Evolutionary conservation across 352 stramenopile genomes (phyloP).

Genomic region (Globisporangium middletonii): DNA sequence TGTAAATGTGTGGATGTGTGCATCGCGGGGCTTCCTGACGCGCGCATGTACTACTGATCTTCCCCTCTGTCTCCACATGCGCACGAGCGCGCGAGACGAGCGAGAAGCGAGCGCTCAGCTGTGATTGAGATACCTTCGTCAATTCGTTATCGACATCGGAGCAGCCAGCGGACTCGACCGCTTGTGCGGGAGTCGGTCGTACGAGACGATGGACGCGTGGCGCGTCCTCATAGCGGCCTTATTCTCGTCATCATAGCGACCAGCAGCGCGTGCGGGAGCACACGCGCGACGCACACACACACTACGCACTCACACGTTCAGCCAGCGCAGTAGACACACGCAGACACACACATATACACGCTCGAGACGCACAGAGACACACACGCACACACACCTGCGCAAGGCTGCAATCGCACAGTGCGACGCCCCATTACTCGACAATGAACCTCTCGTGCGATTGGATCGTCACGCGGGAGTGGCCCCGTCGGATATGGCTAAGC

Average conservation of each 20-base stretch:
- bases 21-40: no score
- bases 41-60: no score
- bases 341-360: no score
- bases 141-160: constrained; percentile 12
- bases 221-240: constrained; percentile 28
- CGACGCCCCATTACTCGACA: no score
- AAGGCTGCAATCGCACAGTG: no score
- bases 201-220: not conserved
- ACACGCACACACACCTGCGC: no score
- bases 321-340: no score
- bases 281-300: not conserved
- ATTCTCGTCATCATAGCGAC: constrained; percentile 22
- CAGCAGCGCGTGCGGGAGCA: not conserved
- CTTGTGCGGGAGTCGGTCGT: not conserved
- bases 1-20: no score
- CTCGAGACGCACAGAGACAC: no score
- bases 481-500: constrained; percentile 28
- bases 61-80: not conserved
- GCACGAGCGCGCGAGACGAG: not conserved
- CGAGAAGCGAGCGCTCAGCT: constrained; percentile 3
- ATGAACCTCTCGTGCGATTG: constrained; percentile 18
- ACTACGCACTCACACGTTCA: no score
- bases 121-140: constrained; percentile 15
- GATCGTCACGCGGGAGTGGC: constrained; percentile 17
- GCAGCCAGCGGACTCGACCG: constrained; percentile 9